Evolutionary conservation across 2,329 filamentous ascomycete genomes (phyloP).

Genomic region (Dothistroma pini): DNA sequence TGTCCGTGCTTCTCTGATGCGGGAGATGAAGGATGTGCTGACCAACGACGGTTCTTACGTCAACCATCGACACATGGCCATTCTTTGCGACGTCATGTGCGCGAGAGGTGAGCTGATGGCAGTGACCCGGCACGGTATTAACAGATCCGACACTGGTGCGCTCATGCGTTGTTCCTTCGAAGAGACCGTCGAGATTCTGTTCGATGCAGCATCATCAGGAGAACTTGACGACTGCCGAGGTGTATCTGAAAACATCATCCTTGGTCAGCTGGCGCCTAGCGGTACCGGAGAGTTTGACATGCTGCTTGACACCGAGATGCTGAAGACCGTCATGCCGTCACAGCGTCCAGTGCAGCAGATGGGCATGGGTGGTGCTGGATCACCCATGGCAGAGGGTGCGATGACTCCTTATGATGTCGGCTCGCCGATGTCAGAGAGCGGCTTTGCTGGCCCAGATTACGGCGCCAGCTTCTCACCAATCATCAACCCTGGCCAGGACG

Average conservation of each 20-base stretch:
- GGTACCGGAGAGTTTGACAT: slow-evolving; percentile 96
- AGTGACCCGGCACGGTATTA: slow-evolving; percentile 97
- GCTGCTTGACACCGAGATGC: slow-evolving; percentile 88
- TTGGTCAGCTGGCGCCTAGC: slow-evolving; percentile 94
- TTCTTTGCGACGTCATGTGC: slow-evolving; percentile 97
- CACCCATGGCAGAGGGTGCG: slow-evolving; percentile 63
- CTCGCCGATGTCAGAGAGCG: slow-evolving; percentile 59
- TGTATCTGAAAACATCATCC: slow-evolving; percentile 98
- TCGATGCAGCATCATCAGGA: slow-evolving; percentile 90
- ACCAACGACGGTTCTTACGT: slow-evolving; percentile 99
- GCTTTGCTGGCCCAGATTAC: slow-evolving; percentile 58
- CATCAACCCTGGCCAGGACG: slow-evolving; percentile 57
- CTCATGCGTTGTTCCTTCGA: slow-evolving; percentile 99
- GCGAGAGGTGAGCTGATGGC: slow-evolving; percentile 91
- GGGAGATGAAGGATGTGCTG: slow-evolving; percentile 86
- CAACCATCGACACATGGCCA: slow-evolving; percentile 94
- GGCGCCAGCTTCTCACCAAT: slow-evolving; percentile 71
- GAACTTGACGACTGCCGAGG: slow-evolving; percentile 97
- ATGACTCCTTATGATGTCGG: slow-evolving; percentile 87
- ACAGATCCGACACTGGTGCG: slow-evolving; percentile 94
- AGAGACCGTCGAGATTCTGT: slow-evolving; percentile 96
- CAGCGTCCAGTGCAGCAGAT: slow-evolving; percentile 42
- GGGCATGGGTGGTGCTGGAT: slow-evolving; percentile 73
- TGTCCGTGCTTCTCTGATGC: slow-evolving; percentile 78
- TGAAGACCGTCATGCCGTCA: slow-evolving; percentile 88